These are phyloP conservation scores for Candida orba DNA, from an alignment of 805 yeast genomes.

Conservation along the genomic window DNA sequence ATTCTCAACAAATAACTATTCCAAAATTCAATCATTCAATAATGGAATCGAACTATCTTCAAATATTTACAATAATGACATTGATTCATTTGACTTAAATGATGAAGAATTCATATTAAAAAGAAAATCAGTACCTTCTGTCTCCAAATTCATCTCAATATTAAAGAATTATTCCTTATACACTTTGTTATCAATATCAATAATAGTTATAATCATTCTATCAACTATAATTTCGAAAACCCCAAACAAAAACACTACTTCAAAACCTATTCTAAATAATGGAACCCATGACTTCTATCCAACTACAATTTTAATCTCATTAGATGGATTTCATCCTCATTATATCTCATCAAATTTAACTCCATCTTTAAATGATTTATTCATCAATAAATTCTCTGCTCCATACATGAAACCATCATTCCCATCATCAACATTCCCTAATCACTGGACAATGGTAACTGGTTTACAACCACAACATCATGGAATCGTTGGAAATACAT, in stretches of 20 bases:
- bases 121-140: constrained; percentile 11
- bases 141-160: background rate
- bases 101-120: constrained; percentile 22
- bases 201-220: constrained; percentile 14
- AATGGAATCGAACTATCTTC: constrained; percentile 20
- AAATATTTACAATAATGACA: constrained; percentile 9
- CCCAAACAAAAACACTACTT: background rate
- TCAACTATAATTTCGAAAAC: constrained; percentile 4
- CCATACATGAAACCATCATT: constrained; percentile 86
- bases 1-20: constrained; percentile 4
- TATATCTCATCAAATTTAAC: constrained; percentile 60
- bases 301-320: constrained; percentile 72
- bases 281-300: constrained; percentile 36
- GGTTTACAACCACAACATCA: constrained; percentile 80
- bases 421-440: constrained; percentile 86
- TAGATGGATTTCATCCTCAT: constrained; percentile 92
- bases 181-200: constrained; percentile 5
- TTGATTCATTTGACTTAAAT: constrained; percentile 22
- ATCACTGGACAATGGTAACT: constrained; percentile 87
- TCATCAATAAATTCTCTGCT: constrained; percentile 47
- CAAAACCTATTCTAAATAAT: constrained; percentile 7
- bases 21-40: constrained; percentile 9
- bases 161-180: constrained; percentile 6
- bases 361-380: constrained; percentile 60
- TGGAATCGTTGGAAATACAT: constrained; percentile 81